Conservation (phyloP, 345 rosid genomes). For the Abelmoschus esculentus region DNA sequence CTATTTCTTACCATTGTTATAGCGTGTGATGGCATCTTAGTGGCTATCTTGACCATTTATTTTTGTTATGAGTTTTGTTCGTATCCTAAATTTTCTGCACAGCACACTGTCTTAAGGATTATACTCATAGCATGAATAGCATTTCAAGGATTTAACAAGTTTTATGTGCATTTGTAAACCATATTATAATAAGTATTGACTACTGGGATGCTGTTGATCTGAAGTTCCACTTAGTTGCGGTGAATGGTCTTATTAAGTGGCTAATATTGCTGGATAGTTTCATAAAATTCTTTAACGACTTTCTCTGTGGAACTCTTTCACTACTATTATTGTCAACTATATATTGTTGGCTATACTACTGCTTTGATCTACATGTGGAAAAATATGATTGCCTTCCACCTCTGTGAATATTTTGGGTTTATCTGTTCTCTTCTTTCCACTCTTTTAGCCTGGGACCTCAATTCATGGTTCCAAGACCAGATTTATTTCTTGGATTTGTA, state of each 20-base stretch:
- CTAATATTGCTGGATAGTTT: not conserved
- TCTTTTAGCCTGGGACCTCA: not conserved
- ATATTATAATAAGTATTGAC: not conserved
- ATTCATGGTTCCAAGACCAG: not conserved
- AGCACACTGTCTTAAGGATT: not conserved
- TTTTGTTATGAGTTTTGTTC: not conserved
- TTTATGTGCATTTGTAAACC: not conserved
- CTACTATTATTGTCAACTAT: not conserved
- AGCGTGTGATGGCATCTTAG: not conserved
- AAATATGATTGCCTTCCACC: not conserved
- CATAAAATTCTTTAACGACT: not conserved
- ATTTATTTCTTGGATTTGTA: conserved; percentile 4
- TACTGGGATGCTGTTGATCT: not conserved
- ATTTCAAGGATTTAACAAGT: not conserved
- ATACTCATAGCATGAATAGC: not conserved
- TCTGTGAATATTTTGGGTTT: no score
- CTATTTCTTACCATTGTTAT: not conserved
- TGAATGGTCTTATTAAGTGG: not conserved
- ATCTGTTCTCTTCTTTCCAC: no score
- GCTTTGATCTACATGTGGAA: not conserved
- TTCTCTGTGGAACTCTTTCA: not conserved
- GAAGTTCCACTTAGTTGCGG: not conserved
- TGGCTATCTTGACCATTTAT: not conserved
- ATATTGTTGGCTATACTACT: not conserved
- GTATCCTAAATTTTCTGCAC: conserved; percentile 1